phyloP scores from a whole-genome alignment of 176 grass and related monocot species.

The Alopecurus myosuroides region DNA sequence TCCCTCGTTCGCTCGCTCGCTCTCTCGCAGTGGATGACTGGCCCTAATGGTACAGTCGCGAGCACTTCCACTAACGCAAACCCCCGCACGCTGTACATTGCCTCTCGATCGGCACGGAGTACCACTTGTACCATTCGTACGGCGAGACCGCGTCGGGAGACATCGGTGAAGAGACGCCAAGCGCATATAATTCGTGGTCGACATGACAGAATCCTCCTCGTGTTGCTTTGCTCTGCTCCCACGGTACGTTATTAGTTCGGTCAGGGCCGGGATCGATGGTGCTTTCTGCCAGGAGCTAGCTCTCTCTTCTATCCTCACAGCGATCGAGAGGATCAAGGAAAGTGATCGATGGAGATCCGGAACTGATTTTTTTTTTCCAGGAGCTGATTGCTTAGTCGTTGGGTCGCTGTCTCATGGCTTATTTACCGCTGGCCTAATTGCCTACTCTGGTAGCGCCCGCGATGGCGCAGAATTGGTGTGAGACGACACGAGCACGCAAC shows the following conservation, averaged over 20 bases:
- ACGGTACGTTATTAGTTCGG: neutral
- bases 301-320: neutral
- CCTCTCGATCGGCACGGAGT: too few relatives aligned
- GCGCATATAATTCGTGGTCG: neutral
- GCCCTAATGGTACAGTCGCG: neutral
- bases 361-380: neutral
- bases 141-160: neutral
- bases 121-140: neutral
- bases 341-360: neutral
- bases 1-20: neutral
- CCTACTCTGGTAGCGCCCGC: neutral
- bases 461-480: neutral
- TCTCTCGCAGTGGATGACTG: neutral
- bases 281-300: neutral
- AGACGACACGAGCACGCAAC: neutral
- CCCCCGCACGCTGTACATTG: too few relatives aligned
- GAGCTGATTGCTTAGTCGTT: constrained; percentile 5
- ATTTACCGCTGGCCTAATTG: neutral
- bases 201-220: neutral
- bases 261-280: neutral
- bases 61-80: constrained; percentile 1
- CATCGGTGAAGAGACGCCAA: neutral
- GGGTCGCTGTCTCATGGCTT: neutral
- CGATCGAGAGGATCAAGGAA: neutral
- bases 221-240: neutral